Percentiles rank a stretch among this genome's conserved stretches.
Conservation (phyloP, 2,329 filamentous ascomycete species). For the Trichophyton rubrum region DNA sequence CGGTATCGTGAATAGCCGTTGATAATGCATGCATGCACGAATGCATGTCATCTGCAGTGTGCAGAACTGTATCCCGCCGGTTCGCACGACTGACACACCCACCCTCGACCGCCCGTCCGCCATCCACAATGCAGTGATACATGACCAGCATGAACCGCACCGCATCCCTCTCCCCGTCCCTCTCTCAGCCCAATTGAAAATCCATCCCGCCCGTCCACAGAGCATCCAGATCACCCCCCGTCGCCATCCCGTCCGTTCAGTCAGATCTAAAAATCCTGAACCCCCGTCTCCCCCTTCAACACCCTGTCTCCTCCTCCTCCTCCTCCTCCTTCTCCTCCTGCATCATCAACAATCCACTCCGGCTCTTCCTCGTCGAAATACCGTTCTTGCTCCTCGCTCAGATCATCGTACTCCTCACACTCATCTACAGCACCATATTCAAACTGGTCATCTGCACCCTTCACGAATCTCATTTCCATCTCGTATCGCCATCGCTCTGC, state of each 20-base stretch:
- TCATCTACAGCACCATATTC: constrained; percentile 60
- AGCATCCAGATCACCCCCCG: background rate
- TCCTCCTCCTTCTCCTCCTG: constrained; percentile 16
- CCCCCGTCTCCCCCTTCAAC: constrained; percentile 50
- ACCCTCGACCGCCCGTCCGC: background rate
- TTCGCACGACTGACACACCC: background rate
- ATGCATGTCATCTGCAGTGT: background rate
- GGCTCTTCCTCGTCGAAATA: constrained; percentile 75
- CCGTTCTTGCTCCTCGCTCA: constrained; percentile 53
- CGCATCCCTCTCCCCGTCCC: background rate
- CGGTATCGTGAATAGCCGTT: background rate
- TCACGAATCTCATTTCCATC: constrained; percentile 61
- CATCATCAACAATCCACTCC: constrained; percentile 44
- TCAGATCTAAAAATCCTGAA: constrained; percentile 53
- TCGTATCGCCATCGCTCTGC: constrained; percentile 56
- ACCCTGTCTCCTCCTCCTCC: constrained; percentile 11
- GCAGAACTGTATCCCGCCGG: background rate
- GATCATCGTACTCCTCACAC: constrained; percentile 59
- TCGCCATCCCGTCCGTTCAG: background rate
- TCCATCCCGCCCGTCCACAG: background rate
- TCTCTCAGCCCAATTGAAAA: background rate
- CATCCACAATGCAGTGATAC: background rate
- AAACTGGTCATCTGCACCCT: constrained; percentile 64
- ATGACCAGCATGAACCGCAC: background rate
- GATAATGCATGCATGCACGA: background rate